Base-by-base conservation (phyloP, 164 flowering plant genomes). In the Dillenia turbinata region DNA sequence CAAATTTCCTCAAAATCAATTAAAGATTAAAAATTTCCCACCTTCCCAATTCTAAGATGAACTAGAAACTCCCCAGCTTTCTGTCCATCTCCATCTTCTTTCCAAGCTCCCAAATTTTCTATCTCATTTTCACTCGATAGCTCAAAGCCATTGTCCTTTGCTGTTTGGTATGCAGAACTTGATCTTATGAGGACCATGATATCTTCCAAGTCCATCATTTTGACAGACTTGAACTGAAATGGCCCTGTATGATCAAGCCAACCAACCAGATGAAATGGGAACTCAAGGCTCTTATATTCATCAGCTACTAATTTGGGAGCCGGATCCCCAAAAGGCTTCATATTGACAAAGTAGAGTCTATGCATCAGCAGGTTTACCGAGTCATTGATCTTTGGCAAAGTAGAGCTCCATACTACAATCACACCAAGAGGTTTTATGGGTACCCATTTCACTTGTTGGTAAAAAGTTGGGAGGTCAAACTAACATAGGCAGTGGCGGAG, bases 401-500 rank as follows among this genome's bases (percentile, higher is more conserved):
- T 82, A 81, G 87, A 89, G 71, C 92, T 71, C 90, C 96, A 89
- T 0, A 85, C 88, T 1, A 89, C 92, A 22, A 89, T 61, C 10
- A 85, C 80, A 2, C 96, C 96, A 8, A 77, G 49, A 3, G 96
- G 96, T 61, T 83, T 86, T 54, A 79, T 87, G 44, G 87, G 79
- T 1, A 74, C 64, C 52, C 72, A 63, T 17, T 71, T 80, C 8
- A 75, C 87, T 15, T 75, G 77, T 5, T 68, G 16, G 75, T 89
- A 87, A 73, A 89, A 89, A 1, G 16, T 58, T 0, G 81, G 85
- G 47, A 75, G 87, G 66, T 85, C 81, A 43, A 89, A 79, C 92
- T 89, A n/a, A n/a, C n/a, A n/a, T n/a, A n/a, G n/a, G n/a, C n/a
- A n/a, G n/a, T n/a, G n/a, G n/a, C n/a, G n/a, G n/a, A n/a, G n/a